Percentiles rank a stretch among this genome's conserved stretches.
Evolutionary conservation across 192 early-diverging fungal species (phyloP).

Genomic region (Podila epicladia): DNA sequence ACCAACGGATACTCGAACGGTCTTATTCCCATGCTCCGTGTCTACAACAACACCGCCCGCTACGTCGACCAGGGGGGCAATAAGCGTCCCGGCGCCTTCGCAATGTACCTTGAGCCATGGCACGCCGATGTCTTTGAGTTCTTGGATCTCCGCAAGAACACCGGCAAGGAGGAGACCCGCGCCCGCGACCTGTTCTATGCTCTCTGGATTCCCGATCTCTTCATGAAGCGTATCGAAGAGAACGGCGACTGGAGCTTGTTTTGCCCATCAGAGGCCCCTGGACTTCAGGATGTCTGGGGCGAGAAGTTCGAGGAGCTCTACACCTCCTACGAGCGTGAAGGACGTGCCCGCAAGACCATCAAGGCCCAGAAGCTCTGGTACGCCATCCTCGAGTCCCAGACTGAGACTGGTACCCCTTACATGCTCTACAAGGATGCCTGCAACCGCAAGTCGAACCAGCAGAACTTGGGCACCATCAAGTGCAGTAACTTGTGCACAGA

Average conservation of each 20-base stretch:
- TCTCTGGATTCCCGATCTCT: constrained; percentile 97
- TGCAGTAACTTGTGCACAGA: constrained; percentile 99
- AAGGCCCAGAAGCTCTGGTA: constrained; percentile 99
- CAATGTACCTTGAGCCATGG: constrained; percentile 99
- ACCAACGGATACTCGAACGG: constrained; percentile 98
- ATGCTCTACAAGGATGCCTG: constrained; percentile 99
- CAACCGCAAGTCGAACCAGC: constrained; percentile 99
- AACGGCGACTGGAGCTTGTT: constrained; percentile 96
- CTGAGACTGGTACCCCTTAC: constrained; percentile 97
- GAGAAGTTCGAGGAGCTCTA: constrained; percentile 92
- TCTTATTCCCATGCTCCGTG: constrained; percentile 96
- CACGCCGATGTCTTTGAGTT: constrained; percentile 98
- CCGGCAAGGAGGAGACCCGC: constrained; percentile 96
- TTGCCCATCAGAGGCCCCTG: constrained; percentile 94
- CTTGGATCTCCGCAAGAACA: constrained; percentile 96
- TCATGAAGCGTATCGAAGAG: constrained; percentile 96
- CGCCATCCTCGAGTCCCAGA: constrained; percentile 95
- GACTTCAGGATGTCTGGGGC: constrained; percentile 92
- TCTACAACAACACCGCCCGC: constrained; percentile 98
- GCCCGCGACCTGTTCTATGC: constrained; percentile 98
- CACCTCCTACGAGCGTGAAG: constrained; percentile 83
- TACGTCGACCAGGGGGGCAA: constrained; percentile 99
- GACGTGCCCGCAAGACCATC: constrained; percentile 87
- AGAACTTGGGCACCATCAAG: constrained; percentile 99
- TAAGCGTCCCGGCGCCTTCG: constrained; percentile 98